Evolutionary conservation across 148 eudicot genomes (phyloP).

Genomic region (Simmondsia chinensis): DNA sequence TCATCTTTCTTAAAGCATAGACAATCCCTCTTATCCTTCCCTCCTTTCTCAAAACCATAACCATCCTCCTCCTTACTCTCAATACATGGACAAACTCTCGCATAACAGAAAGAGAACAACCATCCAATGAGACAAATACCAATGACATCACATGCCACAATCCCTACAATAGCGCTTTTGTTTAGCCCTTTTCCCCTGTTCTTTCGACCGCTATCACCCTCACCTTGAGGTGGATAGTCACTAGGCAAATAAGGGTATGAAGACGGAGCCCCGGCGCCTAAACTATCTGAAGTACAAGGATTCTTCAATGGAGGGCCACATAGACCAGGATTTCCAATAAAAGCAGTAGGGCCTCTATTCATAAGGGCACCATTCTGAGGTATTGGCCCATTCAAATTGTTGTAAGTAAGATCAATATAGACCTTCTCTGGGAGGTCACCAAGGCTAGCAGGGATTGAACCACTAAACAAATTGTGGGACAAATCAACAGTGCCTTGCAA

Average conservation of each 20-base stretch:
- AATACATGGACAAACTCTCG: constrained; percentile 43
- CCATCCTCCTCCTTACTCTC: constrained; percentile 43
- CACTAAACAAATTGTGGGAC: constrained; percentile 41
- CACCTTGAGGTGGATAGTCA: constrained; percentile 30
- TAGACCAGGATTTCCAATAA: constrained; percentile 43
- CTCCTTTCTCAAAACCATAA: constrained; percentile 30
- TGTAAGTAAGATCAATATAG: constrained; percentile 53
- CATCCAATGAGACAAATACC: constrained; percentile 86
- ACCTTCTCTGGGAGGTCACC: constrained; percentile 35
- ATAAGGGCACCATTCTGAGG: constrained; percentile 29
- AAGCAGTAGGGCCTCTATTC: constrained; percentile 38
- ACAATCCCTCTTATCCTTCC: constrained; percentile 10
- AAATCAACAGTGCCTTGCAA: constrained; percentile 35
- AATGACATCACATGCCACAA: constrained; percentile 59
- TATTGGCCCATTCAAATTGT: constrained; percentile 46
- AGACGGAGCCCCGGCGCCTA: constrained; percentile 46
- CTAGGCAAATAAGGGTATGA: constrained; percentile 67
- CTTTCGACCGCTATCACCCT: constrained; percentile 19
- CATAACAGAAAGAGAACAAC: constrained; percentile 75
- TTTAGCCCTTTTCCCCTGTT: constrained; percentile 49
- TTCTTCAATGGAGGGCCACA: constrained; percentile 87
- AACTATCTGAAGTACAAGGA: constrained; percentile 37
- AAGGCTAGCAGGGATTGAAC: constrained; percentile 36
- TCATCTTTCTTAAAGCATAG: constrained; percentile 12
- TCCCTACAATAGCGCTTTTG: constrained; percentile 43